These are phyloP conservation scores for Aspergillus biplanus DNA, from an alignment of 495 filamentous ascomycete species.

Conservation along the genomic window DNA sequence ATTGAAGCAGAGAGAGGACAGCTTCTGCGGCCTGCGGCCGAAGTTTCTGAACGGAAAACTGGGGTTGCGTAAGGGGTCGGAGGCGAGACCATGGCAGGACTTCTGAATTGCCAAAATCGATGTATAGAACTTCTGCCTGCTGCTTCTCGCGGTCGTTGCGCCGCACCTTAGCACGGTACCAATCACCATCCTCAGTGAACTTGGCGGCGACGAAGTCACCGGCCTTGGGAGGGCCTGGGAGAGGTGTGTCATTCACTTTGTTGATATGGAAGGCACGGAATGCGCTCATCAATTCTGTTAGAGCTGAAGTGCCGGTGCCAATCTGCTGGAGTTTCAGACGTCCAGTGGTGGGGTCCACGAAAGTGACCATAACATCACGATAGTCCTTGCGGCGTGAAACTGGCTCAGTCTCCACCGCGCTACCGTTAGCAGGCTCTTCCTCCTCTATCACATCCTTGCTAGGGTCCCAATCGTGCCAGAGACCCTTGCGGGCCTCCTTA, in stretches of 20 bases:
- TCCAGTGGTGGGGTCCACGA: conserved; percentile 72
- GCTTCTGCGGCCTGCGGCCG: conserved; percentile 87
- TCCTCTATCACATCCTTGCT: conserved; percentile 69
- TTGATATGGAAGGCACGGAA: conserved; percentile 88
- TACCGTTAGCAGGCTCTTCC: conserved; percentile 46
- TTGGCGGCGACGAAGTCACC: conserved; percentile 89
- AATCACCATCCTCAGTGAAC: conserved; percentile 83
- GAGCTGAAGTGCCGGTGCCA: conserved; percentile 76
- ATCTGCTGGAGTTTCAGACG: conserved; percentile 88
- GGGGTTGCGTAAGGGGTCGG: conserved; percentile 72
- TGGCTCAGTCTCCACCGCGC: conserved; percentile 52
- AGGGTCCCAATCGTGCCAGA: conserved; percentile 96
- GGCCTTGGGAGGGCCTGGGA: conserved; percentile 80
- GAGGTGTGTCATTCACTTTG: conserved; percentile 67
- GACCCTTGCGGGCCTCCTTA: conserved; percentile 80
- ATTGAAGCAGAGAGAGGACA: conserved; percentile 83
- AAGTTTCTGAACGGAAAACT: conserved; percentile 79
- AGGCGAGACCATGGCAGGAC: conserved; percentile 80
- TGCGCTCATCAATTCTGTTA: conserved; percentile 82
- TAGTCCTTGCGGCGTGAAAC: conserved; percentile 76
- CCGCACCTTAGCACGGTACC: conserved; percentile 91
- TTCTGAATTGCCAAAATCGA: conserved; percentile 97
- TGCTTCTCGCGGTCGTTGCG: conserved; percentile 90
- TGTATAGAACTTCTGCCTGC: conserved; percentile 86
- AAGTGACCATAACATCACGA: conserved; percentile 87